Percentiles rank a stretch among this genome's conserved stretches.
Conservation (phyloP, 2,329 filamentous ascomycete species). For the Botrytis hyacinthi region DNA sequence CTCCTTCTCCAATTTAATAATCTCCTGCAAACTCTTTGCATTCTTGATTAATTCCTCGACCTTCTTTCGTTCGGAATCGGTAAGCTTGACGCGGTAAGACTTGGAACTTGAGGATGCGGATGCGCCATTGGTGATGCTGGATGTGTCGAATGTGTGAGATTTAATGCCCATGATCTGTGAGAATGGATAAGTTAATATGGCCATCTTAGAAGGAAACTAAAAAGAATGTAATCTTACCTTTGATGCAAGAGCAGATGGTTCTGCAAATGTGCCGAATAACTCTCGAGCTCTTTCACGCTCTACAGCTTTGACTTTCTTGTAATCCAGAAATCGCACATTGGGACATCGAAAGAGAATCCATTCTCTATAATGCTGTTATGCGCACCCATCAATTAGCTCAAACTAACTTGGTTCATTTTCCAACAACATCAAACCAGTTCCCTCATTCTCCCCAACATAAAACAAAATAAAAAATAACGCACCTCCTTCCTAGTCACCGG, state of each 20-base stretch:
- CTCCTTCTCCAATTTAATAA: slow-evolving; percentile 86
- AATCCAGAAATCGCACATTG: slow-evolving; percentile 85
- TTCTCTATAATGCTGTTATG: slow-evolving; percentile 76
- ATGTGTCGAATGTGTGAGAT: slow-evolving; percentile 66
- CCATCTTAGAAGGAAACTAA: not conserved
- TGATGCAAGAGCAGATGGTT: slow-evolving; percentile 76
- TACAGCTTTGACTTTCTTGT: slow-evolving; percentile 81
- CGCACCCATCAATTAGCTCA: slow-evolving; percentile 16
- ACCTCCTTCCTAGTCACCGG: slow-evolving; percentile 92
- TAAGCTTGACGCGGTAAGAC: slow-evolving; percentile 77
- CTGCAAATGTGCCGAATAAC: slow-evolving; percentile 76
- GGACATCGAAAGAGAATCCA: slow-evolving; percentile 90
- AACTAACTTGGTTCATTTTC: not conserved
- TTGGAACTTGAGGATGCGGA: slow-evolving; percentile 52
- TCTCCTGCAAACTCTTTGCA: slow-evolving; percentile 86
- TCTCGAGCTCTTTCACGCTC: slow-evolving; percentile 75
- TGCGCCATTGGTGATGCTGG: slow-evolving; percentile 45
- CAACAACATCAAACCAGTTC: not conserved
- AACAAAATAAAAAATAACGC: slow-evolving; percentile 39
- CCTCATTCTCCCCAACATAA: not conserved
- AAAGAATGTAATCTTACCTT: slow-evolving; percentile 50
- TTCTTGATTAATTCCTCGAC: slow-evolving; percentile 85
- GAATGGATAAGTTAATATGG: not conserved
- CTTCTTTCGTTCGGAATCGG: slow-evolving; percentile 80
- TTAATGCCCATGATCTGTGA: slow-evolving; percentile 78